Conservation (phyloP, 805 yeast species). For the Kuraishia capsulata region DNA sequence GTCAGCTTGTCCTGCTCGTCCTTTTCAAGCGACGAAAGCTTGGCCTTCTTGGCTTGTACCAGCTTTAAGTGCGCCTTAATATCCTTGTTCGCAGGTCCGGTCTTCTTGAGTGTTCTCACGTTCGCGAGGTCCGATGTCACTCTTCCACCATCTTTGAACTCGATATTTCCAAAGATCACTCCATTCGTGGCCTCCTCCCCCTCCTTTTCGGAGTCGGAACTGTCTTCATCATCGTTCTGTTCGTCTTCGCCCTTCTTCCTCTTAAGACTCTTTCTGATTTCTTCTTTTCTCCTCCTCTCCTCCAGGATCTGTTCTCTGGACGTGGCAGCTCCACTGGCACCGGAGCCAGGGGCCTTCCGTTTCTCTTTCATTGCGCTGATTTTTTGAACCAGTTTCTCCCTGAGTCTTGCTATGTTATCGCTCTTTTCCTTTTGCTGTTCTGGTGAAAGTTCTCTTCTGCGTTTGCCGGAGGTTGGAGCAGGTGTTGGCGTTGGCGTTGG, state of each 20-base stretch:
- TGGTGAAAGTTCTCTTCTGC: slow-evolving; percentile 21
- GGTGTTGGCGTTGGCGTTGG: slow-evolving; percentile 2
- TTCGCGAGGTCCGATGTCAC: slow-evolving; percentile 63
- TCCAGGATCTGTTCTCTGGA: slow-evolving; percentile 75
- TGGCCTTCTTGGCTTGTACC: slow-evolving; percentile 65
- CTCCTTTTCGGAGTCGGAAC: slow-evolving; percentile 28
- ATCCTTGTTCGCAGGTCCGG: slow-evolving; percentile 84
- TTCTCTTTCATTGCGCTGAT: slow-evolving; percentile 63
- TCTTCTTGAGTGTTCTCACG: slow-evolving; percentile 52
- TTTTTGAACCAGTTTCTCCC: slow-evolving; percentile 70
- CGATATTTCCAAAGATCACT: slow-evolving; percentile 76
- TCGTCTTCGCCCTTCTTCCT: slow-evolving; percentile 17
- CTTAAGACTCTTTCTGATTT: slow-evolving; percentile 22
- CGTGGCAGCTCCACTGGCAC: slow-evolving; percentile 69
- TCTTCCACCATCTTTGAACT: slow-evolving; percentile 73
- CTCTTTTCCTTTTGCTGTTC: slow-evolving; percentile 42
- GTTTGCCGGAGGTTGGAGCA: slow-evolving; percentile 2
- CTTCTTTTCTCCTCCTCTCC: slow-evolving; percentile 44
- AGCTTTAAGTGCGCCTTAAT: slow-evolving; percentile 71
- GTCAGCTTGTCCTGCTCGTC: slow-evolving; percentile 52
- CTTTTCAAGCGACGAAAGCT: slow-evolving; percentile 45
- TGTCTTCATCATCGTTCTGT: slow-evolving; percentile 24
- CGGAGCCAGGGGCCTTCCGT: slow-evolving; percentile 89
- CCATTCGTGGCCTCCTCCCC: slow-evolving; percentile 24
- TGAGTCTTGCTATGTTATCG: slow-evolving; percentile 54